A percentile compares a stretch with the other conserved stretches of the same genome.
phyloP scores from a whole-genome alignment of 2,329 filamentous ascomycete genomes.

The Pseudocercospora vitis region DNA sequence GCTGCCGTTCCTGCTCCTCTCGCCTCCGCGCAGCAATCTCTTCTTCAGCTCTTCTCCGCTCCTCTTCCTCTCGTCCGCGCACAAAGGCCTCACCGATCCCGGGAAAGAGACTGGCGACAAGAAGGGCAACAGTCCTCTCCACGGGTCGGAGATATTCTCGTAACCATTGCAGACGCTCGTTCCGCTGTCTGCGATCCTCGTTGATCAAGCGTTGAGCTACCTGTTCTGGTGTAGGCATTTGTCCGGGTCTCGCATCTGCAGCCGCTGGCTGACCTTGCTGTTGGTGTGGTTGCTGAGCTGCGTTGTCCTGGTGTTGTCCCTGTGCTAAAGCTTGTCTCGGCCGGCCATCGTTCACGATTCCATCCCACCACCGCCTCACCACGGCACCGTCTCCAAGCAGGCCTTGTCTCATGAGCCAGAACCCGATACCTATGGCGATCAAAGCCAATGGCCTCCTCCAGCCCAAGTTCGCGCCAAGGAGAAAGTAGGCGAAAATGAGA shows the following conservation, averaged over 20 bases:
- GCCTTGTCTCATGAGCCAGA: constrained; percentile 46
- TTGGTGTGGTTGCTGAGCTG: constrained; percentile 9
- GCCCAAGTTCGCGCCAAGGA: constrained; percentile 50
- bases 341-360: constrained; percentile 38
- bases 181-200: constrained; percentile 25
- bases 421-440: constrained; percentile 40
- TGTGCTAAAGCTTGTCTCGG: constrained; percentile 15
- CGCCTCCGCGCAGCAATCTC: constrained; percentile 30
- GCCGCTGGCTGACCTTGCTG: constrained; percentile 12
- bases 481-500: constrained; percentile 60
- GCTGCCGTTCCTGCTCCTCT: constrained; percentile 31
- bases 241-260: constrained; percentile 16
- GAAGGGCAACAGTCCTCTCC: constrained; percentile 61
- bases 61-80: constrained; percentile 50
- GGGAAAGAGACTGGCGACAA: constrained; percentile 62
- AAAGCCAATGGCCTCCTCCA: constrained; percentile 46
- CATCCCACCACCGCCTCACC: constrained; percentile 47
- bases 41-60: constrained; percentile 32
- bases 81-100: constrained; percentile 63
- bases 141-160: constrained; percentile 45
- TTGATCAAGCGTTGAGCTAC: constrained; percentile 44
- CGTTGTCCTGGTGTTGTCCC: constrained; percentile 10
- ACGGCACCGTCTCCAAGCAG: constrained; percentile 42
- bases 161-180: constrained; percentile 29
- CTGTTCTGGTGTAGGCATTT: constrained; percentile 44